Evolutionary conservation across 805 yeast genomes (phyloP).

Genomic region (Nakazawaea molendinolei): DNA sequence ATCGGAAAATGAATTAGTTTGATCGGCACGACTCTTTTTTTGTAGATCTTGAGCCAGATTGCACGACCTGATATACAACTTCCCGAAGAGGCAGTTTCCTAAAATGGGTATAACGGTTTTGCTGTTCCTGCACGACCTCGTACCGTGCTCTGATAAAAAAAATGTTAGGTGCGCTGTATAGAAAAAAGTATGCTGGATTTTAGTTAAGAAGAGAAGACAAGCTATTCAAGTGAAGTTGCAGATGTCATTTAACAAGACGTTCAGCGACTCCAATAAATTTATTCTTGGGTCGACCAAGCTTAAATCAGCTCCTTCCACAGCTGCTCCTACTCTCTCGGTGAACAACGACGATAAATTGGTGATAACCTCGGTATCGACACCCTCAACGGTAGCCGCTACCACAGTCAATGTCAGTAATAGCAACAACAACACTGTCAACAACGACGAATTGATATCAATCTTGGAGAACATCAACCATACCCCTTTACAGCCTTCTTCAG

Average conservation of each 20-base stretch:
- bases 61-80: too few species aligned
- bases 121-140: too few species aligned
- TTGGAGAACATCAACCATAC: conserved; percentile 7
- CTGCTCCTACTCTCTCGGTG: conserved; percentile 9
- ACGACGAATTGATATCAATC: conserved; percentile 6
- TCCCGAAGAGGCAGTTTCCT: too few species aligned
- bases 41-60: too few species aligned
- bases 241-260: conserved; percentile 9
- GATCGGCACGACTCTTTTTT: too few species aligned
- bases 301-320: conserved; percentile 9
- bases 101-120: too few species aligned
- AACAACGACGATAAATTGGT: conserved; percentile 8
- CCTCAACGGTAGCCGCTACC: not conserved
- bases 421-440: not conserved
- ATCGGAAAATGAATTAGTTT: too few species aligned
- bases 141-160: too few species aligned
- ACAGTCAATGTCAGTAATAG: not conserved
- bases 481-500: not conserved
- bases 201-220: too few species aligned
- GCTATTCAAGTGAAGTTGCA: not conserved
- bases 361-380: not conserved
- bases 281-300: conserved; percentile 5
- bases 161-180: too few species aligned
- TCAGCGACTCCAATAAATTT: conserved; percentile 9
- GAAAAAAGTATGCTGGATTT: too few species aligned